A percentile compares a stretch with the other conserved stretches of the same genome.
Evolutionary conservation across 768 basidiomycete genomes (phyloP).

Genomic region (Suillus lakei): DNA sequence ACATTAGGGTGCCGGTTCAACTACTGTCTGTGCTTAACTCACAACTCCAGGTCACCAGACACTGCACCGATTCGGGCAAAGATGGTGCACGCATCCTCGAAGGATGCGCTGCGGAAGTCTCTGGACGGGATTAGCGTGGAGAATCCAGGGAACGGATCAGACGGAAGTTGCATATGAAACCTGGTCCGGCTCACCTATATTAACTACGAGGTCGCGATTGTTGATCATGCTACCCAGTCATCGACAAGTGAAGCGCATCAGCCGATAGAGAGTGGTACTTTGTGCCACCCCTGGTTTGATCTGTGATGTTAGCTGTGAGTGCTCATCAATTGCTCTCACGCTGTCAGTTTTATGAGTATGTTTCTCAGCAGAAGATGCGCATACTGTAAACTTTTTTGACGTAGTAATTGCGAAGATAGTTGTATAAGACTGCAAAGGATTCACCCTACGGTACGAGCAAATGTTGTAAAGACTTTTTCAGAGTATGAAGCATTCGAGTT

Average conservation of each 20-base stretch:
- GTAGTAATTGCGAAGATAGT: not conserved
- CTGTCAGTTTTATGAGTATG: not conserved
- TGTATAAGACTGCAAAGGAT: constrained; percentile 5
- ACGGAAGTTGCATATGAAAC: constrained; percentile 72
- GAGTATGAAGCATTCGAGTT: not conserved
- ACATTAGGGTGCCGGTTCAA: not conserved
- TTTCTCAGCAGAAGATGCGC: not conserved
- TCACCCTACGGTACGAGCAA: not conserved
- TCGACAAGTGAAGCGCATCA: constrained; percentile 2
- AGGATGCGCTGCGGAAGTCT: constrained; percentile 72
- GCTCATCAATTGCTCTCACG: not conserved
- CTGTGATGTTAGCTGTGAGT: constrained; percentile 4
- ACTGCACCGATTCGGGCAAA: constrained; percentile 84
- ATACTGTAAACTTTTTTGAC: constrained; percentile 4
- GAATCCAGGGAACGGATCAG: constrained; percentile 83
- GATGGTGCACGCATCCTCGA: constrained; percentile 93
- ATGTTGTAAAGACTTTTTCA: not conserved
- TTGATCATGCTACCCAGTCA: not conserved
- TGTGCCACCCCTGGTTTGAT: not conserved
- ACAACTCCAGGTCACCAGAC: constrained; percentile 77
- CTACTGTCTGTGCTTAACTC: not conserved
- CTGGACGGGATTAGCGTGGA: constrained; percentile 81
- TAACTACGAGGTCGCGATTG: not conserved
- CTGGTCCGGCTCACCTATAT: constrained; percentile 51
- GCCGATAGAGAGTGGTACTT: not conserved